A percentile compares a stretch with the other conserved stretches of the same genome.
phyloP scores from a whole-genome alignment of 2,329 filamentous ascomycete genomes.

The Alternaria sp. region DNA sequence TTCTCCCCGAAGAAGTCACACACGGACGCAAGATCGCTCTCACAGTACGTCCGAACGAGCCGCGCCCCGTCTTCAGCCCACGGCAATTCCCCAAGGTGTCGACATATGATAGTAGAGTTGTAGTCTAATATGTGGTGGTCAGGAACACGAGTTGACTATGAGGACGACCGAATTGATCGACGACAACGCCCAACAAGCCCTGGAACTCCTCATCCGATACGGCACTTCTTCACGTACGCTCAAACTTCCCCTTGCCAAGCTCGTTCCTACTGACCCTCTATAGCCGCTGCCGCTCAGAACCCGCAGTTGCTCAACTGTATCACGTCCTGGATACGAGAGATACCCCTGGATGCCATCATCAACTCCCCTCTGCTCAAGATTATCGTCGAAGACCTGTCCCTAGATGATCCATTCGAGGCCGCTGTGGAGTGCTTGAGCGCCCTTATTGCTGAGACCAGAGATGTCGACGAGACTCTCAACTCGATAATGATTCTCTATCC shows the following conservation, averaged over 20 bases:
- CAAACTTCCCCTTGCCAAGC: background rate
- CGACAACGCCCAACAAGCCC: slow-evolving; percentile 87
- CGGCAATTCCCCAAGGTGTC: slow-evolving; percentile 48
- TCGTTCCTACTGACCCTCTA: slow-evolving; percentile 19
- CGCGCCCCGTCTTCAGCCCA: slow-evolving; percentile 47
- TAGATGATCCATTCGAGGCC: slow-evolving; percentile 81
- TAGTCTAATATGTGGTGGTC: slow-evolving; percentile 52
- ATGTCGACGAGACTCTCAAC: slow-evolving; percentile 88
- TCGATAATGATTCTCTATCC: slow-evolving; percentile 86
- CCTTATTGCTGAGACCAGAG: slow-evolving; percentile 88
- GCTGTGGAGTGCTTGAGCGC: slow-evolving; percentile 92
- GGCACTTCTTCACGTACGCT: slow-evolving; percentile 85
- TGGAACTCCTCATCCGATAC: slow-evolving; percentile 88
- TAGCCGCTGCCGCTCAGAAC: slow-evolving; percentile 78
- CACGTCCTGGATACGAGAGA: slow-evolving; percentile 94
- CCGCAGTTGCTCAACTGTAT: slow-evolving; percentile 94
- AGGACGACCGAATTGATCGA: slow-evolving; percentile 89
- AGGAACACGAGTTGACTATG: slow-evolving; percentile 93
- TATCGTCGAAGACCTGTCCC: slow-evolving; percentile 78
- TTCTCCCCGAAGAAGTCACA: slow-evolving; percentile 97
- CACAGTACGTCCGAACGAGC: slow-evolving; percentile 82
- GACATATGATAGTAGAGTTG: slow-evolving; percentile 49
- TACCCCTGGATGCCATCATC: slow-evolving; percentile 82
- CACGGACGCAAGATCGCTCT: slow-evolving; percentile 99
- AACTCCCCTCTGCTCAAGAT: slow-evolving; percentile 84